A percentile compares a stretch with the other conserved stretches of the same genome.
Conservation (phyloP, 345 rosid species). For the Garcia nutans region DNA sequence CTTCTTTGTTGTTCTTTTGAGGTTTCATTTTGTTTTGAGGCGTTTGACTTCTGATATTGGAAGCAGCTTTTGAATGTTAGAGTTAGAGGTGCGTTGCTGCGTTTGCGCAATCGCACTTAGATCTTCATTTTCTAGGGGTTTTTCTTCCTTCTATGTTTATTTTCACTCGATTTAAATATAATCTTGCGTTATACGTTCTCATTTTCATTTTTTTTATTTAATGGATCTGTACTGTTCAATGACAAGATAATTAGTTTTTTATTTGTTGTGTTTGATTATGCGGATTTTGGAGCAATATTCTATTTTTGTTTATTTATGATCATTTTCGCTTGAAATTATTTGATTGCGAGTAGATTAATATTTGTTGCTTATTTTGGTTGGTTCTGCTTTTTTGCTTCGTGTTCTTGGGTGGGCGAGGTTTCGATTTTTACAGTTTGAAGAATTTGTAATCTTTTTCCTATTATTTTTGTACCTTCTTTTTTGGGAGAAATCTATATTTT, state of each 20-base stretch:
- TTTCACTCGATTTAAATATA: not conserved
- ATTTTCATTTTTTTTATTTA: not conserved
- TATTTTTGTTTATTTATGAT: too few species aligned
- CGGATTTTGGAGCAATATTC: too few species aligned
- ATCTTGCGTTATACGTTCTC: not conserved
- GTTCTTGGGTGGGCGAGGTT: not conserved
- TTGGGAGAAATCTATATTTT: not conserved
- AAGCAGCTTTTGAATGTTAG: not conserved
- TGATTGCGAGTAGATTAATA: not conserved
- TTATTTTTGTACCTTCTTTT: not conserved
- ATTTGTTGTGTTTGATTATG: too few species aligned
- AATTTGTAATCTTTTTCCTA: not conserved
- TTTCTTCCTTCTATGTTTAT: not conserved
- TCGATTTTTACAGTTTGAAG: not conserved
- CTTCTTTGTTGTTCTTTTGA: not conserved
- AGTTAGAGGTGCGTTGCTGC: conserved; percentile 7
- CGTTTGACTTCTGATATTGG: not conserved
- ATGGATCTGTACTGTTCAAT: not conserved
- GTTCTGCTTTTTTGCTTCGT: not conserved
- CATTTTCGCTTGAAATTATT: not conserved
- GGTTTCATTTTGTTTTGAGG: not conserved
- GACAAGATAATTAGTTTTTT: too few species aligned
- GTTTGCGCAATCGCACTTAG: not conserved
- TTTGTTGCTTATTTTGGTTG: not conserved
- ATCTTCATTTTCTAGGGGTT: not conserved